Evolutionary conservation across 2,329 filamentous ascomycete species (phyloP).

Genomic region (Exophiala dermatitidis): DNA sequence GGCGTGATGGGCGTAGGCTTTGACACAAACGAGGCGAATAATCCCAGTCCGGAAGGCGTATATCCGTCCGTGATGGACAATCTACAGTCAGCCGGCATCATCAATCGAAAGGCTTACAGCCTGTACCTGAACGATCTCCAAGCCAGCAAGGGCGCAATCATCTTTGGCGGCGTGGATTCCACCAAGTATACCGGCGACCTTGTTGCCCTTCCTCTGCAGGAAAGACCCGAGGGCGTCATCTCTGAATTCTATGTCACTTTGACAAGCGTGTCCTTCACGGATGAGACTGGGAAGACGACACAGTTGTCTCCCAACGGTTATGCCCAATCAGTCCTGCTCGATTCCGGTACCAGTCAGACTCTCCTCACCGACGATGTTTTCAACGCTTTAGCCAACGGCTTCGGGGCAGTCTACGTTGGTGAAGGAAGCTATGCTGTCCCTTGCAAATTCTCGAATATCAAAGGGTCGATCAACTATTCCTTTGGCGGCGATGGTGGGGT

Average conservation of each 20-base stretch:
- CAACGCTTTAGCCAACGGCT: constrained; percentile 46
- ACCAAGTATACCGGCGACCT: constrained; percentile 57
- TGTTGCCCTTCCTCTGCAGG: constrained; percentile 51
- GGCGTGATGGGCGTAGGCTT: constrained; percentile 24
- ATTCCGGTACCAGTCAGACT: constrained; percentile 65
- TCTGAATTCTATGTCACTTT: constrained; percentile 53
- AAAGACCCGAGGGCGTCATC: constrained; percentile 3
- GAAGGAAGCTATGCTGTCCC: constrained; percentile 41
- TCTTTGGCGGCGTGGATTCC: constrained; percentile 68
- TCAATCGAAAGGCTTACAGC: constrained; percentile 20
- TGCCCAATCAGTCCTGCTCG: constrained; percentile 57
- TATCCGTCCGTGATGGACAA: constrained; percentile 21
- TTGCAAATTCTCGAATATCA: constrained; percentile 37
- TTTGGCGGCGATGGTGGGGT: constrained; percentile 43
- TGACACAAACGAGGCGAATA: constrained; percentile 11
- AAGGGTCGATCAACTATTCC: constrained; percentile 40
- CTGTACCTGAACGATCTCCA: constrained; percentile 22
- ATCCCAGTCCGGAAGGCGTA: constrained; percentile 5
- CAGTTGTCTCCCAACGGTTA: constrained; percentile 37
- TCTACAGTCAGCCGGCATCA: constrained; percentile 12
- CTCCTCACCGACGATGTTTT: constrained; percentile 59
- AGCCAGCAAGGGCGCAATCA: constrained; percentile 42
- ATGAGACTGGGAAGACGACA: constrained; percentile 29
- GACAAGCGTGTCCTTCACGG: constrained; percentile 41
- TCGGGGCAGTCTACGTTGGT: constrained; percentile 42